A percentile compares a stretch with the other conserved stretches of the same genome.
Evolutionary conservation across 176 grass and related monocot species (phyloP).

Genomic region (Hordeum marinum): DNA sequence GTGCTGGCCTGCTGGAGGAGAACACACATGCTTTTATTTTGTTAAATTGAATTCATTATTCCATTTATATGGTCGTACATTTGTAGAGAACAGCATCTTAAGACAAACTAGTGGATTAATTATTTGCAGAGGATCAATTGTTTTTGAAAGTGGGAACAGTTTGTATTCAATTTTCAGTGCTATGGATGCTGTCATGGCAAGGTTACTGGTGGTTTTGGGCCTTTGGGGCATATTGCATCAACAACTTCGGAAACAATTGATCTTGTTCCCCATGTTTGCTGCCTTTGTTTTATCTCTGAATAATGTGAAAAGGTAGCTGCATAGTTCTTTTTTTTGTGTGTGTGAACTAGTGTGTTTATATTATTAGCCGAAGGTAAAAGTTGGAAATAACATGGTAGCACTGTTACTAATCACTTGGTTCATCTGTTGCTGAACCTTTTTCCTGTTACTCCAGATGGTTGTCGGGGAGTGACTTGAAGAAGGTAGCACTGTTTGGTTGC

Average conservation of each 20-base stretch:
- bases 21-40: background rate
- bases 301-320: background rate
- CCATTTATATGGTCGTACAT: background rate
- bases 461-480: slow-evolving; percentile 73
- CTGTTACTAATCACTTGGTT: background rate
- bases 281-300: background rate
- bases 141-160: background rate
- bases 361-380: background rate
- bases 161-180: background rate
- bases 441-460: slow-evolving; percentile 43
- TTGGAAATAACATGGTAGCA: background rate
- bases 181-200: background rate
- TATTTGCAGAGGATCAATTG: background rate
- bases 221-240: background rate
- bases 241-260: background rate
- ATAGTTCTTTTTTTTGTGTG: background rate
- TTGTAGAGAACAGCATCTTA: background rate
- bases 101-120: background rate
- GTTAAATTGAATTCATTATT: background rate
- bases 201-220: background rate
- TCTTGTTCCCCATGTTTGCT: background rate
- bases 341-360: background rate
- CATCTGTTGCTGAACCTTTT: background rate
- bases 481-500: slow-evolving; percentile 60
- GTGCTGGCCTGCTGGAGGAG: background rate